Conservation (phyloP, 2,329 filamentous ascomycete species). For the Aureobasidium sp. region DNA sequence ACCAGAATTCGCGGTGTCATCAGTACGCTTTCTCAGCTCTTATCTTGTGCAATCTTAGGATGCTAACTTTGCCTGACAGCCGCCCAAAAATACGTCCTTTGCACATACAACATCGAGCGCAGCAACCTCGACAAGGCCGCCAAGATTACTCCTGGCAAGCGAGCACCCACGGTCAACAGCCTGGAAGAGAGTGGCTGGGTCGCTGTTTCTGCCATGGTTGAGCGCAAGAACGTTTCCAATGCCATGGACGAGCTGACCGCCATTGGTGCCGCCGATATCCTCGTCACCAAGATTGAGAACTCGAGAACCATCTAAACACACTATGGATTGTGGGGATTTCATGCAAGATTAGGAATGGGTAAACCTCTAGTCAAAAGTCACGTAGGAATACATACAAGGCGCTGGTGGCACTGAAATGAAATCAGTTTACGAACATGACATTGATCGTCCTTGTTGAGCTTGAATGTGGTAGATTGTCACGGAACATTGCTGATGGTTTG, state of each 20-base stretch:
- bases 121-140: conserved; percentile 58
- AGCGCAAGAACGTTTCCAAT: conserved; percentile 74
- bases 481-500: too few relatives aligned
- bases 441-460: not conserved
- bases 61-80: conserved; percentile 36
- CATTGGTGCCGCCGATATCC: conserved; percentile 74
- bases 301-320: conserved; percentile 44
- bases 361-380: not conserved
- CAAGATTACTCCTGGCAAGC: conserved; percentile 84
- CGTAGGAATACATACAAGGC: not conserved
- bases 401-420: not conserved
- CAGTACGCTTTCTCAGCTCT: conserved; percentile 43
- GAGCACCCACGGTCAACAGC: conserved; percentile 83
- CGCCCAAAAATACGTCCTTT: conserved; percentile 87
- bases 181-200: conserved; percentile 89
- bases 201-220: conserved; percentile 89
- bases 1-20: conserved; percentile 89
- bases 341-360: not conserved
- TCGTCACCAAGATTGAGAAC: conserved; percentile 82
- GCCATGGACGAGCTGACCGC: conserved; percentile 79
- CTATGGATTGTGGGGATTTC: not conserved
- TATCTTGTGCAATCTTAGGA: not conserved
- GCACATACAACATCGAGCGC: conserved; percentile 89
- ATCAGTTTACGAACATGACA: not conserved
- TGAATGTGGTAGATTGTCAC: too few relatives aligned